Evolutionary conservation across 768 basidiomycete genomes (phyloP).

Genomic region (Cantharellus anzutake): DNA sequence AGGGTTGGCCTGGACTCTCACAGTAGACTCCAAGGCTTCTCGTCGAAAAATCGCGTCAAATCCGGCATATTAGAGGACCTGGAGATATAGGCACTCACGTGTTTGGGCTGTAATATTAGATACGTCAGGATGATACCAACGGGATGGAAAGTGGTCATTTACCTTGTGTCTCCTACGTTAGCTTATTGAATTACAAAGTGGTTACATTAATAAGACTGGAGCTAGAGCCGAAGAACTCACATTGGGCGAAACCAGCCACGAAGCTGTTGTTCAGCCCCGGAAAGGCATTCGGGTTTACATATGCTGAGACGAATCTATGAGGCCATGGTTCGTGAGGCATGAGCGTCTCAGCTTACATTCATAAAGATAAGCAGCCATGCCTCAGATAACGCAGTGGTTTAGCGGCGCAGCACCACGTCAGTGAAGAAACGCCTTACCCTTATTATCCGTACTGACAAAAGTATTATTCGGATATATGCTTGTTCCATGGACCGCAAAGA

Average conservation of each 20-base stretch:
- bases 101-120: conserved; percentile 32
- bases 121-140: neutral
- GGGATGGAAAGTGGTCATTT: neutral
- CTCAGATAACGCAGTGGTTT: neutral
- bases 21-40: conserved; percentile 51
- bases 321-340: neutral
- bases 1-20: conserved; percentile 50
- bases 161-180: conserved; percentile 16
- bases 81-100: conserved; percentile 28
- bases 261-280: conserved; percentile 41
- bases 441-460: conserved; percentile 64
- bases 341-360: conserved; percentile 29
- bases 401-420: neutral
- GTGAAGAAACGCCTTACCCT: conserved; percentile 19
- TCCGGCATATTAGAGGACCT: neutral
- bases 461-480: conserved; percentile 76
- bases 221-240: neutral
- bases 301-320: conserved; percentile 21
- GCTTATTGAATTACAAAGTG: conserved; percentile 11
- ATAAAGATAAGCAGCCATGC: conserved; percentile 66
- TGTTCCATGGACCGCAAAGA: conserved; percentile 65
- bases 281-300: conserved; percentile 39
- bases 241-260: conserved; percentile 57
- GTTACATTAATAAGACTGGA: neutral
- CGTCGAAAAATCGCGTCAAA: conserved; percentile 1